Evolutionary conservation across 2,329 filamentous ascomycete genomes (phyloP).

Genomic region (Aspergillus neoniger): DNA sequence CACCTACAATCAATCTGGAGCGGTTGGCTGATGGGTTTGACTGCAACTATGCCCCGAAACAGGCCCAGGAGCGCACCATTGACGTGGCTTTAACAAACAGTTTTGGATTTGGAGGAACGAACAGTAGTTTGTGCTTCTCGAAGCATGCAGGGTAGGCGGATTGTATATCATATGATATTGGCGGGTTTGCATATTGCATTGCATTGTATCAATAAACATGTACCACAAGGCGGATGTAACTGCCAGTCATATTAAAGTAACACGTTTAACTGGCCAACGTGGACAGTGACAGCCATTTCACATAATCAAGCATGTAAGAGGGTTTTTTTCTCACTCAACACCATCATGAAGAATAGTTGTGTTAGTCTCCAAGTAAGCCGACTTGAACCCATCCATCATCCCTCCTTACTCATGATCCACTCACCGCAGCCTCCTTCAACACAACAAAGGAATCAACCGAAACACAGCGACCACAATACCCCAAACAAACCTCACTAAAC

Average conservation of each 20-base stretch:
- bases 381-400: not conserved
- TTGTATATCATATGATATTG: not conserved
- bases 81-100: slow-evolving; percentile 85
- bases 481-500: too few species aligned
- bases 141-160: slow-evolving; percentile 18
- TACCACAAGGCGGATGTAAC: slow-evolving; percentile 5
- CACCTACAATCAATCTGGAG: slow-evolving; percentile 82
- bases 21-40: slow-evolving; percentile 65
- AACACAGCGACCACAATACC: not conserved
- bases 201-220: slow-evolving; percentile 6
- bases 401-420: not conserved
- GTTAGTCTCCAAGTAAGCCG: not conserved
- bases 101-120: slow-evolving; percentile 97
- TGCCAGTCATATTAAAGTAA: not conserved
- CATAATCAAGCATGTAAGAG: not conserved
- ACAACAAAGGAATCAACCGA: not conserved
- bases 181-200: slow-evolving; percentile 1
- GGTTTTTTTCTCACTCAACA: not conserved
- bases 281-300: not conserved
- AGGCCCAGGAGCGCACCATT: slow-evolving; percentile 69
- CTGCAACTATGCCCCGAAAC: slow-evolving; percentile 81
- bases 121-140: slow-evolving; percentile 80
- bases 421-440: not conserved
- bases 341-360: not conserved
- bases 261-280: not conserved